Evolutionary conservation across 164 flowering plant species (phyloP), one percentile per base, ranked within the genome.

Genomic region (Sextonia rubra): DNA sequence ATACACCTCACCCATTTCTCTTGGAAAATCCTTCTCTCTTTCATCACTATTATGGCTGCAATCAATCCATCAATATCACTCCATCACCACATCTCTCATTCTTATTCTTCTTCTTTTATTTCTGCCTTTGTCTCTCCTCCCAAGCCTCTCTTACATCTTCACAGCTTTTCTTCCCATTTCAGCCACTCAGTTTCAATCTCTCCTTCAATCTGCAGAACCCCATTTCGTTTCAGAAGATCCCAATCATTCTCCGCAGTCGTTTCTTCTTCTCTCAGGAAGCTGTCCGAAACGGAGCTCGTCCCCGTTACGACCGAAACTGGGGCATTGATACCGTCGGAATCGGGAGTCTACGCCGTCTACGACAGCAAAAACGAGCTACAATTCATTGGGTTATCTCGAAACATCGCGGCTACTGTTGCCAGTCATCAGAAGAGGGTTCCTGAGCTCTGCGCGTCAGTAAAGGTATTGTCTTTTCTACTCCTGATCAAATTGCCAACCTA

Each of bases 311-410:
- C 72, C 25, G 82, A 77, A 20, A 0, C 81, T 0, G 83, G 77
- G 8, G 85, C 77, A 24, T 8, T 82, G 4, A 3, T 77, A 3
- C 94, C 98, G 0, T 70, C 89, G 0, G 83, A 65, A 47, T 60
- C 93, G 32, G 96, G 98, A 9, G 94, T 95, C 0, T 95, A 95
- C 69, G 99, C 97, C 26, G 87, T 95, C 52, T 88, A 77, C 64
- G 98, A 90, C 69, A 64, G 74, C 22, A 77, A 79, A 70, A 74
- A 73, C 17, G 94, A 82, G 22, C 82, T 93, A 69, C 99, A 93
- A 77, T 95, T 95, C 78, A 78, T 95, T 55, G 99, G 98, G 12
- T 79, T 95, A n/a, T 85, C 98, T 15, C 75, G 93, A 44, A 89
- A 82, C 73, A 80, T 95, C 37, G 89, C 84, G 0, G 93, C 96